Base-by-base conservation (phyloP, 768 basidiomycete genomes). In the Galerina sulciceps region DNA sequence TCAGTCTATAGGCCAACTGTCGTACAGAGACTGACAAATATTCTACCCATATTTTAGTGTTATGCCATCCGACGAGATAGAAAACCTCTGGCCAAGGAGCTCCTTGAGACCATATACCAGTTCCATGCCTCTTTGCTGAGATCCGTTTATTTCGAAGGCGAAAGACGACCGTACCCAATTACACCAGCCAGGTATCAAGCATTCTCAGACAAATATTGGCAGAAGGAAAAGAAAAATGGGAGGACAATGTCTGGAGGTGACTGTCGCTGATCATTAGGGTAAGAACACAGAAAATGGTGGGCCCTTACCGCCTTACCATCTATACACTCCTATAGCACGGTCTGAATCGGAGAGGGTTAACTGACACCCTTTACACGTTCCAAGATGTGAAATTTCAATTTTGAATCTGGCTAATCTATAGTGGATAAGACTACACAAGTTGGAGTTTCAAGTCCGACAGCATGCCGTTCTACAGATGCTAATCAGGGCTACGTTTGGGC, bases 61-160 rank as follows among this genome's bases (percentile, higher is more conserved):
- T 55, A 57, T 14, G 61, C 56, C 35, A 46, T 67, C 11, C 55
- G 63, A 10, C 22, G 53, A n/a, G 66, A 65, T 41, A 45, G 43
- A 22, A 49, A 60, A 51, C 66, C 66, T 14, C 49, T 67, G 4
- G 40, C 50, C 6, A 59, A 47, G 34, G 55, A 60, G 18, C 45
- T 57, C 6, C 46, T 67, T 8, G 61, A 67, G 36, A 65, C 61
- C 2, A 64, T 65, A 38, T 59, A 53, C 49, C 54, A 42, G 41
- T 67, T 64, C 38, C 66, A 64, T 35, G 15, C 22, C 35, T 55
- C 49, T 4, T 22, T 57, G 10, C 51, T 65, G 3, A 11, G 40
- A 23, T 48, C 53, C 4, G 52, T 23, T 4, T 65, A 62, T 42
- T 62, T 62, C 44, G 58, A 62, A 20, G 17, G 40, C 13, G n/a